Conservation (phyloP, 257 asterid species). For the Catharanthus roseus region DNA sequence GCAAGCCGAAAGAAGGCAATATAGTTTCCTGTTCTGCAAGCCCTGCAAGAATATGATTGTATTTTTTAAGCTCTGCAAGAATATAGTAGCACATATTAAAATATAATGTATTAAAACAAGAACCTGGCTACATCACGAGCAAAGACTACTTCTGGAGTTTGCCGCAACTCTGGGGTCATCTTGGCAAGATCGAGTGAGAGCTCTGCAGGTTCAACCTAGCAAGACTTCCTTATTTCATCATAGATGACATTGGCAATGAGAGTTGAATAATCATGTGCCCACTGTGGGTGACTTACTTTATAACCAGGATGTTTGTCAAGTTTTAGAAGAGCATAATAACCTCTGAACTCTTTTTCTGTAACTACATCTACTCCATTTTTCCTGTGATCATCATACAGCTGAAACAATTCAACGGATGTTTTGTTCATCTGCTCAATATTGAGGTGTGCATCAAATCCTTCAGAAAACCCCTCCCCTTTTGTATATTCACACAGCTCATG, state of each 20-base stretch:
- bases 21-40: conserved; percentile 90
- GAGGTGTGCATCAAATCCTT: conserved; percentile 99
- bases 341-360: conserved; percentile 92
- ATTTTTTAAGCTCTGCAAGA: conserved; percentile 52
- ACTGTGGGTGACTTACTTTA: conserved; percentile 62
- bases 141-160: conserved; percentile 78
- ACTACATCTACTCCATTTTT: conserved; percentile 72
- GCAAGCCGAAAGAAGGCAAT: conserved; percentile 97
- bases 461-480: conserved; percentile 96
- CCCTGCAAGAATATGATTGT: conserved; percentile 48
- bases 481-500: conserved; percentile 95
- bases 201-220: conserved; percentile 99
- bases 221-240: conserved; percentile 50
- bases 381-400: conserved; percentile 88
- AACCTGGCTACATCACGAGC: conserved; percentile 98
- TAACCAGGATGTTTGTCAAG: conserved; percentile 99
- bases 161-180: conserved; percentile 93
- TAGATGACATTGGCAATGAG: conserved; percentile 25
- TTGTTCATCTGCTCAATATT: conserved; percentile 99
- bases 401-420: conserved; percentile 91
- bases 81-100: conserved; percentile 6
- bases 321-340: conserved; percentile 97
- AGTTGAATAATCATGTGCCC: conserved; percentile 23
- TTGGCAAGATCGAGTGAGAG: conserved; percentile 96
- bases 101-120: conserved; percentile 7